phyloP scores from a whole-genome alignment of 495 filamentous ascomycete species.

The Penicillium pulvis region DNA sequence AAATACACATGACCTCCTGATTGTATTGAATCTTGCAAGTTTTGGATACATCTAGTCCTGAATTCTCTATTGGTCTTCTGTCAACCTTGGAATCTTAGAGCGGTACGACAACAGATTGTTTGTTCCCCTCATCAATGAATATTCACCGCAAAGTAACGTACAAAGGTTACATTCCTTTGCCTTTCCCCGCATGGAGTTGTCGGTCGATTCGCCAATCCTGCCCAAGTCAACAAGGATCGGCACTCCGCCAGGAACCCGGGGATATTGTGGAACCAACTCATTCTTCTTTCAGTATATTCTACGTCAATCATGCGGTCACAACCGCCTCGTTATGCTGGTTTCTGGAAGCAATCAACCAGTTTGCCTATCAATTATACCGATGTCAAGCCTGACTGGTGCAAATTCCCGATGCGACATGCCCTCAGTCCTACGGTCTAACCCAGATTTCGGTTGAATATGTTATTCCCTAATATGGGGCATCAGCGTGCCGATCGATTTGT shows the following conservation, averaged over 20 bases:
- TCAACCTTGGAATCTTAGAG: no score
- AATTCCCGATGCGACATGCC: conserved; percentile 15
- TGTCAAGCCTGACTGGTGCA: not conserved
- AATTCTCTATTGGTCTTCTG: no score
- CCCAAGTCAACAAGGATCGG: conserved; percentile 22
- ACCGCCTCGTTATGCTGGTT: not conserved
- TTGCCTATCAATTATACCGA: not conserved
- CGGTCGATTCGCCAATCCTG: conserved; percentile 10
- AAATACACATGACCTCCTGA: no score
- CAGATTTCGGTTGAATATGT: conserved; percentile 5
- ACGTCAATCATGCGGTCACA: conserved; percentile 3
- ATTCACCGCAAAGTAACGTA: not conserved
- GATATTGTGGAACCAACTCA: not conserved
- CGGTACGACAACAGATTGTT: no score
- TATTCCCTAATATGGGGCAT: conserved; percentile 10
- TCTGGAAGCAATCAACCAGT: not conserved
- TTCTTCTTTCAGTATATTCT: not conserved
- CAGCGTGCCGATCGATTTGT: conserved; percentile 18
- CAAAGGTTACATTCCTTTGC: conserved; percentile 19
- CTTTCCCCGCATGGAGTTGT: conserved; percentile 25
- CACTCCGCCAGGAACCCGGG: conserved; percentile 12
- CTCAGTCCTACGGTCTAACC: conserved; percentile 6
- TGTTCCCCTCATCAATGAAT: not conserved
- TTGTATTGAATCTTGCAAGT: no score
- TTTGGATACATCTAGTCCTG: no score